Evolutionary conservation across 768 basidiomycete species (phyloP).

Genomic region (Kwoniella sp.): DNA sequence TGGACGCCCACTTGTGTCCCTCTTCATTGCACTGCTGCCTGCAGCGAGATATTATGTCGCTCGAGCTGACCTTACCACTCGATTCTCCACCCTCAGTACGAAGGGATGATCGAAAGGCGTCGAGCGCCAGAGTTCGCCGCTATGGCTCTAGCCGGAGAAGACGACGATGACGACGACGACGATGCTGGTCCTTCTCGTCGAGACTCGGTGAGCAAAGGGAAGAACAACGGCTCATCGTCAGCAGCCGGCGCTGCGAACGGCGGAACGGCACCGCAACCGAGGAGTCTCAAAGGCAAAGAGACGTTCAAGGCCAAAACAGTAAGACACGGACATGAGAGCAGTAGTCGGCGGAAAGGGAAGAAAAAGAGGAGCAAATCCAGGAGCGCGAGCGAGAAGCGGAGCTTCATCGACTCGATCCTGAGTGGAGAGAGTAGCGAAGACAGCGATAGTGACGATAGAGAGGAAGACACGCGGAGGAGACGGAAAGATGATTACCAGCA

Average conservation of each 20-base stretch:
- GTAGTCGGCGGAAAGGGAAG: constrained; percentile 11
- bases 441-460: constrained; percentile 15
- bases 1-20: constrained; percentile 8
- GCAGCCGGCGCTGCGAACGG: not conserved
- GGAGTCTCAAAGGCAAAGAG: constrained; percentile 48
- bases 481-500: constrained; percentile 13
- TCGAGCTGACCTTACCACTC: constrained; percentile 5
- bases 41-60: not conserved
- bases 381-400: constrained; percentile 20
- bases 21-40: not conserved
- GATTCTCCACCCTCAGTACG: constrained; percentile 36
- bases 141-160: constrained; percentile 48
- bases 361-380: constrained; percentile 20
- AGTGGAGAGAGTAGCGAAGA: constrained; percentile 17
- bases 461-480: constrained; percentile 12
- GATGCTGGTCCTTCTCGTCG: constrained; percentile 23
- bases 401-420: constrained; percentile 46
- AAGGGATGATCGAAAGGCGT: constrained; percentile 53
- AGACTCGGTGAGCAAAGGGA: constrained; percentile 4
- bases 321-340: constrained; percentile 1
- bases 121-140: constrained; percentile 53
- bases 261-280: constrained; percentile 20
- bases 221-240: not conserved
- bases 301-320: constrained; percentile 35
- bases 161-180: constrained; percentile 52